phyloP scores from a whole-genome alignment of 176 grass and related monocot genomes.

The Triticum monococcum region DNA sequence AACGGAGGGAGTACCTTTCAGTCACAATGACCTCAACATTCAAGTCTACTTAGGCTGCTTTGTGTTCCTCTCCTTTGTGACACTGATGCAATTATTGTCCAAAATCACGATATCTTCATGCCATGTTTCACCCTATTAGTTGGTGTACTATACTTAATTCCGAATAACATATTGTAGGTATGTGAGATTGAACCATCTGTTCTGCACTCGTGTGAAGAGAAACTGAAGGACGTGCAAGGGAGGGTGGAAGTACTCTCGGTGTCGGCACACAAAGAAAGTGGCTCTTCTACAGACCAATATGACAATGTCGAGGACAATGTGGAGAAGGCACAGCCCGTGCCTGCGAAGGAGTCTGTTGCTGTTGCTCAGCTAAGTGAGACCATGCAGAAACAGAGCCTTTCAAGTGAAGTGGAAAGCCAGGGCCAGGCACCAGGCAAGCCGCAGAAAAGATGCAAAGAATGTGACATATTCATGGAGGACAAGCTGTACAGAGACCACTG shows the following conservation, averaged over 20 bases:
- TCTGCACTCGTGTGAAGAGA: slow-evolving; percentile 76
- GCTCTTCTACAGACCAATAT: slow-evolving; percentile 53
- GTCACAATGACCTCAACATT: neutral
- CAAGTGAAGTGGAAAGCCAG: slow-evolving; percentile 19
- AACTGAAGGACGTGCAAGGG: slow-evolving; percentile 62
- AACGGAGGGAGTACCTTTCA: too few species aligned
- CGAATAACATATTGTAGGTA: slow-evolving; percentile 46
- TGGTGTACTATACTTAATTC: neutral
- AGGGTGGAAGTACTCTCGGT: slow-evolving; percentile 80
- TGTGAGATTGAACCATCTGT: slow-evolving; percentile 82
- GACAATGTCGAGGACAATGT: slow-evolving; percentile 28
- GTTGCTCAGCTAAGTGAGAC: slow-evolving; percentile 41
- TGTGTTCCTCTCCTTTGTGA: neutral
- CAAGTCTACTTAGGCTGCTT: neutral
- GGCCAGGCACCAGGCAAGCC: slow-evolving; percentile 34
- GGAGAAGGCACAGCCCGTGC: slow-evolving; percentile 39
- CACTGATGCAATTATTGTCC: neutral
- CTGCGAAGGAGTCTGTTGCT: slow-evolving; percentile 31
- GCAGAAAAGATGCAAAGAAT: slow-evolving; percentile 74
- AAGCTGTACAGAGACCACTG: slow-evolving; percentile 78
- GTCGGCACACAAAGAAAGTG: slow-evolving; percentile 53
- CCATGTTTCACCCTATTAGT: neutral
- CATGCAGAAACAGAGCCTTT: slow-evolving; percentile 60
- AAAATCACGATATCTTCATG: neutral
- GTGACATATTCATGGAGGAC: slow-evolving; percentile 59